A percentile compares a stretch with the other conserved stretches of the same genome.
phyloP scores from a whole-genome alignment of 2,329 filamentous ascomycete species.

The Colletotrichum sp. region DNA sequence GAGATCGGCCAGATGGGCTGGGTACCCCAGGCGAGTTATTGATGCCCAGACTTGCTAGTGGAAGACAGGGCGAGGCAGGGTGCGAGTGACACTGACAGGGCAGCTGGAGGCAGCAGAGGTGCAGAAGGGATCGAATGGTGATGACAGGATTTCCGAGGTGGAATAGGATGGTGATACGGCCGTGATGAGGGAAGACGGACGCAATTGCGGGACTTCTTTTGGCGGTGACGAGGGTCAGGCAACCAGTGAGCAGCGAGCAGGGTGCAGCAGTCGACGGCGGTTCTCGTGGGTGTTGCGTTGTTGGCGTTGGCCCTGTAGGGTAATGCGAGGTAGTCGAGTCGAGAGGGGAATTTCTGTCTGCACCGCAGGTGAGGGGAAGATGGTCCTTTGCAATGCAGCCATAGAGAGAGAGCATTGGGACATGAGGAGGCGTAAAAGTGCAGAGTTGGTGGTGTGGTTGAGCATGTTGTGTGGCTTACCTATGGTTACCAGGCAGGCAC shows the following conservation, averaged over 20 bases:
- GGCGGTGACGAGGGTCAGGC: not conserved
- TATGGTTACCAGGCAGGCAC: not conserved
- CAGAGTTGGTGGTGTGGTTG: not conserved
- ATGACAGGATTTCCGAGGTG: not conserved
- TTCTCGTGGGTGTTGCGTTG: not conserved
- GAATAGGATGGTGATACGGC: slow-evolving; percentile 3
- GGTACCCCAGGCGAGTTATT: not conserved
- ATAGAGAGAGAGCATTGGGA: not conserved
- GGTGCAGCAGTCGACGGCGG: not conserved
- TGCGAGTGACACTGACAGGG: not conserved
- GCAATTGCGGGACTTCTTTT: not conserved
- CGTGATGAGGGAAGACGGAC: not conserved
- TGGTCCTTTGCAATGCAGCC: not conserved
- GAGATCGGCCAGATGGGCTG: not conserved
- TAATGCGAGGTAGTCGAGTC: not conserved
- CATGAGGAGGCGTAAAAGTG: not conserved
- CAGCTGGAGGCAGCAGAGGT: not conserved
- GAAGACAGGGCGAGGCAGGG: not conserved
- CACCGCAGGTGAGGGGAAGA: not conserved
- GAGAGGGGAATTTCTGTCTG: not conserved
- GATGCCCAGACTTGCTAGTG: not conserved
- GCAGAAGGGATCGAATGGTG: not conserved
- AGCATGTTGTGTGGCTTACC: not conserved
- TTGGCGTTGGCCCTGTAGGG: not conserved
- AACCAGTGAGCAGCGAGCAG: not conserved